Base-by-base conservation (phyloP, 2,329 filamentous ascomycete species). In the Aspergillus sp. region DNA sequence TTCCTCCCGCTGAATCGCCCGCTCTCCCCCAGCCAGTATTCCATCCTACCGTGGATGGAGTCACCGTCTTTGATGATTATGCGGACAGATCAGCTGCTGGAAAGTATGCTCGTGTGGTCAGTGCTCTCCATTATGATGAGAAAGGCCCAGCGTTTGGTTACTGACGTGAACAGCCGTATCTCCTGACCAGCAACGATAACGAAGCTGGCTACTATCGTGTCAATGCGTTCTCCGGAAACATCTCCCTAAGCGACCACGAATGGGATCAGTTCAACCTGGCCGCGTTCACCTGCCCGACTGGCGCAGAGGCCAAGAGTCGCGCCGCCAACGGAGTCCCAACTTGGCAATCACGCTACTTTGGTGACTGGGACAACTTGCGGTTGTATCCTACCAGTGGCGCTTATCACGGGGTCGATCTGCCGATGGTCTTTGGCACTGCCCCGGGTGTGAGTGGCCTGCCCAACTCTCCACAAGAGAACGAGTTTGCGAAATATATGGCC, bases 171-270 rank as follows among this genome's bases (percentile, higher is more conserved):
- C 20, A 63, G 36, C 78, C 79, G 0, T 64, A 77, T 1, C 55
- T 81, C 0, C 58, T 73, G 3, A 76, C 75, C 13, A 74, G 73
- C 56, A 78, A 73, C 49, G 50, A 78, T 56, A 72, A 79, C 50
- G 78, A 81, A 58, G 71, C 75, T 3, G 76, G 75, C 0, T 78
- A 76, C 63, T 80, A 80, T 60, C 71, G 72, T 4, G 71, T 80
- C 31, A 69, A 71, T 1, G 73, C 77, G 1, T 79, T 68, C 52
- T 68, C 64, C 0, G 63, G 66, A 20, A 72, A 74, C 31, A 62
- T 73, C 17, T 62, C 71, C 0, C 72, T 77, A 1, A 77, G 72
- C 0, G 61, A 68, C 2, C 63, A 58, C 1, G 67, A 75, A 47
- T 74, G 76, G 47, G 34, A 60, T 10, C 59, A 64, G 0, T 79